Evolutionary conservation across 805 yeast species (phyloP).

Genomic region (Saccharomycopsis selenospora): DNA sequence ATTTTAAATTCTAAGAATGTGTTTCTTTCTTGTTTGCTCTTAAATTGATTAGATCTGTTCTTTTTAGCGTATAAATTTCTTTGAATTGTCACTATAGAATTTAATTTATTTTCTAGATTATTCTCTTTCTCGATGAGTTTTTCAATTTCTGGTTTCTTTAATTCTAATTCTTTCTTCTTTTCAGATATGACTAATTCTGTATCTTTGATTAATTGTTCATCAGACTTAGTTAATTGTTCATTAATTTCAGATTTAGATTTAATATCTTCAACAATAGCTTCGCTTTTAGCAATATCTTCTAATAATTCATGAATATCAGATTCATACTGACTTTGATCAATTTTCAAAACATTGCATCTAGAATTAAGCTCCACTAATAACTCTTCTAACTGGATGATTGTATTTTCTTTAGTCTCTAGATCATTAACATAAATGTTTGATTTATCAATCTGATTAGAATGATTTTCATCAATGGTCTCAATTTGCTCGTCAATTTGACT

Average conservation of each 20-base stretch:
- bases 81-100: slow-evolving; percentile 43
- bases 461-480: slow-evolving; percentile 52
- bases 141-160: slow-evolving; percentile 36
- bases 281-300: slow-evolving; percentile 41
- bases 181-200: slow-evolving; percentile 28
- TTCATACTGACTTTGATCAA: slow-evolving; percentile 52
- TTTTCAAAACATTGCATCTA: slow-evolving; percentile 41
- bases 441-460: slow-evolving; percentile 42
- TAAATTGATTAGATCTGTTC: slow-evolving; percentile 58
- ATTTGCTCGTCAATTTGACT: slow-evolving; percentile 51
- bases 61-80: slow-evolving; percentile 60
- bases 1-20: slow-evolving; percentile 56
- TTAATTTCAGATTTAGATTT: slow-evolving; percentile 31
- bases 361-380: slow-evolving; percentile 42
- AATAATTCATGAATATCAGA: slow-evolving; percentile 42
- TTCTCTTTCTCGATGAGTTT: slow-evolving; percentile 36
- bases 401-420: slow-evolving; percentile 53
- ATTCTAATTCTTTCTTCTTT: slow-evolving; percentile 23
- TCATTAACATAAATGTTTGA: slow-evolving; percentile 48
- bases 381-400: slow-evolving; percentile 38
- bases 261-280: slow-evolving; percentile 39
- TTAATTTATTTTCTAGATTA: slow-evolving; percentile 33
- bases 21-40: slow-evolving; percentile 52
- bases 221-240: slow-evolving; percentile 28
- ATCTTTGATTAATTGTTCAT: slow-evolving; percentile 25